These are phyloP conservation scores for Melampsora occidentalis DNA, from an alignment of 1,284 basidiomycete species.

Conservation along the genomic window DNA sequence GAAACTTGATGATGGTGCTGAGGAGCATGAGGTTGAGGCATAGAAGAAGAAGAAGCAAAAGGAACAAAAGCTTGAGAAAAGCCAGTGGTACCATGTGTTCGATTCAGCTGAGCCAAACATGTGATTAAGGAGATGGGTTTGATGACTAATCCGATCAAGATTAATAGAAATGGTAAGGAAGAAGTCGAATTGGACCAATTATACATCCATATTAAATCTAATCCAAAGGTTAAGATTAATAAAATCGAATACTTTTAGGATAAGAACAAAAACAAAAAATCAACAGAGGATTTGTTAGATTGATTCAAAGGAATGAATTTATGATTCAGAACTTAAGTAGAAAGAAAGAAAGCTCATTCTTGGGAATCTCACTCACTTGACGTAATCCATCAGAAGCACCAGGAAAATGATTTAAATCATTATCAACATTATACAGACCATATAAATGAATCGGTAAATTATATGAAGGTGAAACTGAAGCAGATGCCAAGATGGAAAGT, in stretches of 20 bases:
- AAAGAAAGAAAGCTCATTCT: too few relatives aligned
- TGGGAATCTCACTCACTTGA: slow-evolving; percentile 14
- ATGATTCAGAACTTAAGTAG: too few relatives aligned
- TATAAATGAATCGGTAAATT: slow-evolving; percentile 39
- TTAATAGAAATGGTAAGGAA: slow-evolving; percentile 22
- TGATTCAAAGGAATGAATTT: too few relatives aligned
- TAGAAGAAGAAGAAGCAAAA: slow-evolving; percentile 1
- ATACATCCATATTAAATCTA: slow-evolving; percentile 39
- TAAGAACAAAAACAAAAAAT: too few relatives aligned
- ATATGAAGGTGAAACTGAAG: slow-evolving; percentile 28
- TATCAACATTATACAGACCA: slow-evolving; percentile 35
- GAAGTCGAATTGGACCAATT: slow-evolving; percentile 21
- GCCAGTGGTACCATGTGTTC: not conserved
- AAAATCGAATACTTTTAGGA: slow-evolving; percentile 35
- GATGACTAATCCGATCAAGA: slow-evolving; percentile 29
- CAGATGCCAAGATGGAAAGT: slow-evolving; percentile 21
- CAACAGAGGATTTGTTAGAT: too few relatives aligned
- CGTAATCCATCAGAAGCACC: slow-evolving; percentile 23
- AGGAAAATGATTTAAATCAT: slow-evolving; percentile 20
- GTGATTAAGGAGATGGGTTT: slow-evolving; percentile 29
- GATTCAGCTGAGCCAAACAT: slow-evolving; percentile 15
- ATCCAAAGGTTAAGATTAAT: not conserved
- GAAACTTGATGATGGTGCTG: not conserved
- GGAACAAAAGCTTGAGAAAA: not conserved
- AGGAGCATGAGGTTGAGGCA: not conserved